These are phyloP conservation scores for Evansstolkia leycettana DNA, from an alignment of 495 filamentous ascomycete genomes.

Conservation along the genomic window DNA sequence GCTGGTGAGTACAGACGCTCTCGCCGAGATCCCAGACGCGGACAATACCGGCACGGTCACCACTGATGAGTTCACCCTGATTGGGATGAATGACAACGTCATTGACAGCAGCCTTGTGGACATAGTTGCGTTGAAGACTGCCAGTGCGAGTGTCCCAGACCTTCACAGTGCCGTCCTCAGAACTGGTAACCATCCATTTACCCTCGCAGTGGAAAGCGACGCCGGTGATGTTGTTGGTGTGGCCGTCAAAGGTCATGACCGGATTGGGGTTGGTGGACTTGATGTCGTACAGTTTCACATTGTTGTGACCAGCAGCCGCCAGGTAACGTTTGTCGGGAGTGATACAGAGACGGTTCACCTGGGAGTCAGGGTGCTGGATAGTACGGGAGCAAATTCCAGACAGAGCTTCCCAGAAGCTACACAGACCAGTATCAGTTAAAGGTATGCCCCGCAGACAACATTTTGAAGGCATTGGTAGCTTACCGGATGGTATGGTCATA, in stretches of 20 bases:
- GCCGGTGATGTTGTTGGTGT: slow-evolving; percentile 89
- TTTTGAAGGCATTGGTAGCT: too few species aligned
- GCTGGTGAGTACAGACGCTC: slow-evolving; percentile 91
- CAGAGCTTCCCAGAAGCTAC: slow-evolving; percentile 94
- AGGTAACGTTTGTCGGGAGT: slow-evolving; percentile 95
- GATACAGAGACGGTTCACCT: slow-evolving; percentile 96
- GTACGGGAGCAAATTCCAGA: slow-evolving; percentile 96
- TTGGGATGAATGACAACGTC: slow-evolving; percentile 95
- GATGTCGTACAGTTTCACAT: slow-evolving; percentile 95
- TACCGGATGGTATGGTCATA: slow-evolving; percentile 99
- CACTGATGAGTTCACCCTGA: slow-evolving; percentile 93
- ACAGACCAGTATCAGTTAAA: background rate
- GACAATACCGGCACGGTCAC: slow-evolving; percentile 86
- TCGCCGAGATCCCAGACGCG: slow-evolving; percentile 93
- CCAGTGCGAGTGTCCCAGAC: slow-evolving; percentile 95
- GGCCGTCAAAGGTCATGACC: slow-evolving; percentile 84
- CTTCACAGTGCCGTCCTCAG: slow-evolving; percentile 94
- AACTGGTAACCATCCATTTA: slow-evolving; percentile 99
- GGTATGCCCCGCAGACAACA: too few species aligned
- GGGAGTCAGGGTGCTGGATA: slow-evolving; percentile 94
- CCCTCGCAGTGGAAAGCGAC: slow-evolving; percentile 97
- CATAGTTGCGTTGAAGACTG: slow-evolving; percentile 82
- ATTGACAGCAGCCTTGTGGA: slow-evolving; percentile 76
- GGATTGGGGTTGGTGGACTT: slow-evolving; percentile 91
- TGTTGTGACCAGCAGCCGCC: slow-evolving; percentile 87